phyloP scores from a whole-genome alignment of 257 asterid species.

The Primulina eburnea region DNA sequence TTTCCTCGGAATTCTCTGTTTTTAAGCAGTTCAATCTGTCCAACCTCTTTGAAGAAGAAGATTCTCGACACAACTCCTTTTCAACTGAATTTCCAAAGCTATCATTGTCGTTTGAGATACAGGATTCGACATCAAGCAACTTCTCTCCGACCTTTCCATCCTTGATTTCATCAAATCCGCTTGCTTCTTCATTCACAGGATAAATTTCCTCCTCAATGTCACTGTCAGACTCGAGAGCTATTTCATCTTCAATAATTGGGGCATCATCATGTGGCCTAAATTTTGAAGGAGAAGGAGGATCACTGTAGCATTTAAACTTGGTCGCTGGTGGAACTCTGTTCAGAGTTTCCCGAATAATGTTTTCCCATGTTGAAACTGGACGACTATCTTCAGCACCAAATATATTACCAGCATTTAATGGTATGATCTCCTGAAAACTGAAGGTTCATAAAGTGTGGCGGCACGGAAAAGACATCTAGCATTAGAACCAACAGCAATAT shows the following conservation, averaged over 20 bases:
- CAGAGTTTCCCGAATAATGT: slow-evolving; percentile 77
- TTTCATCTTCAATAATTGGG: slow-evolving; percentile 58
- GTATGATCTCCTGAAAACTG: slow-evolving; percentile 95
- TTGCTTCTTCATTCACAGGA: slow-evolving; percentile 60
- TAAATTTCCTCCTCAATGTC: slow-evolving; percentile 70
- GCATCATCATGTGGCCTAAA: slow-evolving; percentile 73
- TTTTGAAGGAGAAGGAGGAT: slow-evolving; percentile 85
- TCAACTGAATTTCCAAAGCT: slow-evolving; percentile 24
- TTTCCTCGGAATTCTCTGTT: slow-evolving; percentile 44
- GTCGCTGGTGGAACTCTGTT: slow-evolving; percentile 51
- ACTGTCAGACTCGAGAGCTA: slow-evolving; percentile 67
- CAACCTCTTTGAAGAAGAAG: slow-evolving; percentile 48
- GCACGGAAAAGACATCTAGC: slow-evolving; percentile 3
- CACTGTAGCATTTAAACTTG: slow-evolving; percentile 75
- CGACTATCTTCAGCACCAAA: slow-evolving; percentile 91
- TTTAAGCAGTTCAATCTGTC: slow-evolving; percentile 52
- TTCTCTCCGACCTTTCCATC: slow-evolving; percentile 28
- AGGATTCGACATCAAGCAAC: slow-evolving; percentile 25
- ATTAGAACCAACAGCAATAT: neutral
- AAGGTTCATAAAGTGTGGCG: slow-evolving; percentile 21
- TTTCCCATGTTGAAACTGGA: slow-evolving; percentile 86
- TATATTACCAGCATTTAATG: slow-evolving; percentile 88
- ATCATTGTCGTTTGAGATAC: slow-evolving; percentile 22
- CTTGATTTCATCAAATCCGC: slow-evolving; percentile 28
- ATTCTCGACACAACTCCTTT: slow-evolving; percentile 36